Evolutionary conservation across 2,329 filamentous ascomycete species (phyloP).

Genomic region (Fragosphaeria purpurea): DNA sequence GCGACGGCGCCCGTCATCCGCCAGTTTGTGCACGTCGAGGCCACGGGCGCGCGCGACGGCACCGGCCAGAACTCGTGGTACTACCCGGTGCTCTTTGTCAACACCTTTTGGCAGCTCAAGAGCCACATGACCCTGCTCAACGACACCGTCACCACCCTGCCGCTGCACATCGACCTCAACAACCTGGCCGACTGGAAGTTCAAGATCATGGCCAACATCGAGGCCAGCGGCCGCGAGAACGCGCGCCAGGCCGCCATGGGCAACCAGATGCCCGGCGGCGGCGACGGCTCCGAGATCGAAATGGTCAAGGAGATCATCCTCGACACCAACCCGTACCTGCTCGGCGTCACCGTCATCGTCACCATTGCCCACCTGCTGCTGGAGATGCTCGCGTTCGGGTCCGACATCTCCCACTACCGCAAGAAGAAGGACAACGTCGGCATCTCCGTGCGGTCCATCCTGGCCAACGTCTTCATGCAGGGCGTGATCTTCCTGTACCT

Average conservation of each 20-base stretch:
- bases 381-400: slow-evolving; percentile 93
- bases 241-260: slow-evolving; percentile 69
- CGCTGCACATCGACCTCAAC: slow-evolving; percentile 72
- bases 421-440: slow-evolving; percentile 99
- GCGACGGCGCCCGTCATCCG: slow-evolving; percentile 62
- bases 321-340: slow-evolving; percentile 86
- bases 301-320: slow-evolving; percentile 94
- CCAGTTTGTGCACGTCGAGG: slow-evolving; percentile 70
- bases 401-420: slow-evolving; percentile 93
- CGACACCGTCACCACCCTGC: slow-evolving; percentile 72
- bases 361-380: slow-evolving; percentile 88
- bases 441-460: slow-evolving; percentile 88
- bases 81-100: slow-evolving; percentile 78
- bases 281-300: slow-evolving; percentile 89
- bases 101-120: slow-evolving; percentile 94
- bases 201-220: slow-evolving; percentile 70
- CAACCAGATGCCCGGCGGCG: slow-evolving; percentile 59
- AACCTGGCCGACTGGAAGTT: slow-evolving; percentile 88
- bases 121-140: slow-evolving; percentile 88
- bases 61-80: slow-evolving; percentile 90
- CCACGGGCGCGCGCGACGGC: slow-evolving; percentile 69
- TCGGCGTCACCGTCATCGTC: slow-evolving; percentile 74
- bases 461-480: slow-evolving; percentile 98
- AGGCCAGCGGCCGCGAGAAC: slow-evolving; percentile 77
- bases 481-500: slow-evolving; percentile 91